Base-by-base conservation (phyloP, 768 basidiomycete species). In the Mycena venus region DNA sequence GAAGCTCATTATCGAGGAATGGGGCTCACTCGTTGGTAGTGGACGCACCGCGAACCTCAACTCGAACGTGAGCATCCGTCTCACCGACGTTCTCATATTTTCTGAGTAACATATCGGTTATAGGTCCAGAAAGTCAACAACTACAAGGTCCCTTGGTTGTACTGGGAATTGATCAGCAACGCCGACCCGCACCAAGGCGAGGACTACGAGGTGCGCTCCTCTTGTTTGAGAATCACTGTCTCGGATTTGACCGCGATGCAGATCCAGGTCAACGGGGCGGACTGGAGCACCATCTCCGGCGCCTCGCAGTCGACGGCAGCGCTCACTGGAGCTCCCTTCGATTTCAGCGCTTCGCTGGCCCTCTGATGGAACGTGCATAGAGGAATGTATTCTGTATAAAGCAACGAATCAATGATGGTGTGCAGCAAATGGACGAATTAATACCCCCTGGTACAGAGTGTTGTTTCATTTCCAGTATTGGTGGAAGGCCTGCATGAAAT, bases 81-180 rank as follows among this genome's bases (percentile, higher is more conserved):
- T 27, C 62, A 19, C 42, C 11, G 9, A 42, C 11, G 14, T 42
- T 42, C 42, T 42, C 42, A 42, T n/a, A 42, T 17, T 14, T 42
- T 17, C 42, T 42, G 6, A 15, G 5, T 15, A 42, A 15, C 17
- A 42, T 27, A 10, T 25, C 11, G 0, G 15, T 6, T 51, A 17
- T 25, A 65, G 64, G 36, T 55, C 6, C 29, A 77, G 56, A 80
- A 79, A 62, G 83, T 84, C 75, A 81, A 81, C 38, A 82, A 79
- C 40, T 83, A 83, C 23, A 83, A 83, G 64, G 79, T 85, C 21
- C 79, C 84, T 9, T 84, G 82, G 83, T 61, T 85, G 27, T 85
- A 86, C 72, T 85, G 85, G 84, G 79, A 86, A 70, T 78, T 83
- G 36, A 74, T 86, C 61, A 84, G 81, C 34, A 84, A 85, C 71